Percentiles rank a stretch among this genome's conserved stretches.
These are phyloP conservation scores for Neurospora sp. DNA, from an alignment of 495 filamentous ascomycete species.

Conservation along the genomic window DNA sequence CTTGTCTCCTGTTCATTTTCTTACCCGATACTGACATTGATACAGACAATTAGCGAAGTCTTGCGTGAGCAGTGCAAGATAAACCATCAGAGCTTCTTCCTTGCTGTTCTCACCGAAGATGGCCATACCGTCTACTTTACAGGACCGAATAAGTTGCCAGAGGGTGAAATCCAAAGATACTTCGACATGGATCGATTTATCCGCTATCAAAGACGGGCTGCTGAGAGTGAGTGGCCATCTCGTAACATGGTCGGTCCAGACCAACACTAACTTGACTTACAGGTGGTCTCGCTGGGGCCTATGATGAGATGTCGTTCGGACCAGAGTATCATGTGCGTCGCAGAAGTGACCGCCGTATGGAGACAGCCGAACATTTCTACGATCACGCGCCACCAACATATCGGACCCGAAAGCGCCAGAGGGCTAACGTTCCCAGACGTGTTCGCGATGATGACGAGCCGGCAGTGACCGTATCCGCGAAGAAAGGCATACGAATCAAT, in stretches of 20 bases:
- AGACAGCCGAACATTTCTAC: slow-evolving; percentile 2
- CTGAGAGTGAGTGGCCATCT: slow-evolving; percentile 7
- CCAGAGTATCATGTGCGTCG: slow-evolving; percentile 5
- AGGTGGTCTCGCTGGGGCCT: background rate
- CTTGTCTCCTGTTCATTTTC: background rate
- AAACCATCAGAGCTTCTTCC: slow-evolving; percentile 26
- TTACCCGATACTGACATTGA: slow-evolving; percentile 5
- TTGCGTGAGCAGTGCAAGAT: slow-evolving; percentile 31
- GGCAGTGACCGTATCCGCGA: slow-evolving; percentile 10
- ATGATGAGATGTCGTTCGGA: background rate
- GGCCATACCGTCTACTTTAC: slow-evolving; percentile 24
- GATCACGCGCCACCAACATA: slow-evolving; percentile 3
- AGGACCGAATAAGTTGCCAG: slow-evolving; percentile 14
- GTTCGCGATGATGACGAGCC: slow-evolving; percentile 20
- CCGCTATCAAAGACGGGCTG: slow-evolving; percentile 5
- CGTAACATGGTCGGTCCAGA: background rate
- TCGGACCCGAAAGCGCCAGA: slow-evolving; percentile 27
- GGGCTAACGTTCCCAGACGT: slow-evolving; percentile 18
- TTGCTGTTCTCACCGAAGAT: slow-evolving; percentile 23
- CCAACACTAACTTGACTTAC: background rate
- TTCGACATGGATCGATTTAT: slow-evolving; percentile 25
- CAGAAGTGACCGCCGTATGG: slow-evolving; percentile 7
- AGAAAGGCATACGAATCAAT: slow-evolving; percentile 42
- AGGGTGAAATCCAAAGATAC: slow-evolving; percentile 18
- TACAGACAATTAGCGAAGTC: slow-evolving; percentile 28